Conservation (phyloP, 2,329 filamentous ascomycete species). For the Cadophora luteo-olivacea region DNA sequence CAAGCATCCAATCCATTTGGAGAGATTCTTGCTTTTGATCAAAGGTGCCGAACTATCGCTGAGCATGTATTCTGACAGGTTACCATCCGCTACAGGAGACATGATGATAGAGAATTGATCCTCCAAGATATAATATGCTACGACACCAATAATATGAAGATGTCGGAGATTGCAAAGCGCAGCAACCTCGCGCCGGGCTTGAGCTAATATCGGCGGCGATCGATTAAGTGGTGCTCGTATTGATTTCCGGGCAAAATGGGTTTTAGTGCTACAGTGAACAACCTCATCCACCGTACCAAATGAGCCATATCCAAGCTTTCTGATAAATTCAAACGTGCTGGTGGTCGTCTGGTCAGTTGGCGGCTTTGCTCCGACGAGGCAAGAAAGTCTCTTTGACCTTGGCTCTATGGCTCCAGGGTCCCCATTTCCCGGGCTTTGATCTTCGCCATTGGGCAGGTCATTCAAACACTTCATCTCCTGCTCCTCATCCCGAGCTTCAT, state of each 20-base stretch:
- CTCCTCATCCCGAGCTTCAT: not conserved
- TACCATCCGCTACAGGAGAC: constrained; percentile 20
- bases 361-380: not conserved
- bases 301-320: constrained; percentile 18
- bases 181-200: constrained; percentile 16
- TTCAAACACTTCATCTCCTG: not conserved
- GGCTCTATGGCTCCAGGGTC: not conserved
- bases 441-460: not conserved
- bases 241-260: constrained; percentile 17
- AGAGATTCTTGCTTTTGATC: constrained; percentile 8
- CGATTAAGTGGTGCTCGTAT: constrained; percentile 1
- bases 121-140: constrained; percentile 18
- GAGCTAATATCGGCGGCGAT: not conserved
- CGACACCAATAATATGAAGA: constrained; percentile 14
- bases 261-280: constrained; percentile 1
- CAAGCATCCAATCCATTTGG: constrained; percentile 21
- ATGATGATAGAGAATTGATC: constrained; percentile 22
- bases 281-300: constrained; percentile 22
- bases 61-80: constrained; percentile 18
- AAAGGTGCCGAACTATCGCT: not conserved
- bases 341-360: not conserved
- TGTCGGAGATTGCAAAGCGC: constrained; percentile 19
- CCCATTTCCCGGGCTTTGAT: not conserved
- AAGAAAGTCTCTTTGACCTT: not conserved
- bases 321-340: constrained; percentile 9